Evolutionary conservation across 1,284 basidiomycete genomes (phyloP).

Genomic region (Mycena sp.): DNA sequence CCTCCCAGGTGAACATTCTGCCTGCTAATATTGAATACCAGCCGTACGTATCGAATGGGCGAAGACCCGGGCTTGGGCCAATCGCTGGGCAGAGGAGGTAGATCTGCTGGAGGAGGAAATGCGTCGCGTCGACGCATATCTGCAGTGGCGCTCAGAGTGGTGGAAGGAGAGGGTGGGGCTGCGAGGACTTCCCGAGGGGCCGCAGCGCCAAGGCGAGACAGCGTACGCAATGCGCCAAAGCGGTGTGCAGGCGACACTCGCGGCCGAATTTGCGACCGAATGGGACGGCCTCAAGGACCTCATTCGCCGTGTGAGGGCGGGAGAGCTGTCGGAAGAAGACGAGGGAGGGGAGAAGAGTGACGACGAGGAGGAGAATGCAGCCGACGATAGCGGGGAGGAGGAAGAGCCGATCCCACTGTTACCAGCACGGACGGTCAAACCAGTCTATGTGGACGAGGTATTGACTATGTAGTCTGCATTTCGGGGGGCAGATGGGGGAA

Average conservation of each 20-base stretch:
- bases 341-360: neutral
- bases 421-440: neutral
- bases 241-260: neutral
- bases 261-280: neutral
- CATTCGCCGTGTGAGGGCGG: neutral
- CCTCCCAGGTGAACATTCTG: neutral
- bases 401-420: neutral
- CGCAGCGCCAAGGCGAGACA: no score
- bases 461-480: neutral
- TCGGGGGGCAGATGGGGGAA: neutral
- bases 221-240: no score
- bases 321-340: neutral
- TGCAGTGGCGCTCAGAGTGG: constrained; percentile 1
- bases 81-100: no score
- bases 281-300: neutral
- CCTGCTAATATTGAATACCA: neutral
- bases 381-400: neutral
- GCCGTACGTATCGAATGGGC: constrained; percentile 38
- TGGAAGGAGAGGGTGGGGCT: no score
- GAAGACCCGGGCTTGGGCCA: constrained; percentile 30
- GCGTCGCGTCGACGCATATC: constrained; percentile 22
- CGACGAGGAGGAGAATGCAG: neutral
- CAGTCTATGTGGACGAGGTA: constrained; percentile 8
- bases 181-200: no score
- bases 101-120: constrained; percentile 39